Base-by-base conservation (phyloP, 2,329 filamentous ascomycete species). In the Lachnellula arida region DNA sequence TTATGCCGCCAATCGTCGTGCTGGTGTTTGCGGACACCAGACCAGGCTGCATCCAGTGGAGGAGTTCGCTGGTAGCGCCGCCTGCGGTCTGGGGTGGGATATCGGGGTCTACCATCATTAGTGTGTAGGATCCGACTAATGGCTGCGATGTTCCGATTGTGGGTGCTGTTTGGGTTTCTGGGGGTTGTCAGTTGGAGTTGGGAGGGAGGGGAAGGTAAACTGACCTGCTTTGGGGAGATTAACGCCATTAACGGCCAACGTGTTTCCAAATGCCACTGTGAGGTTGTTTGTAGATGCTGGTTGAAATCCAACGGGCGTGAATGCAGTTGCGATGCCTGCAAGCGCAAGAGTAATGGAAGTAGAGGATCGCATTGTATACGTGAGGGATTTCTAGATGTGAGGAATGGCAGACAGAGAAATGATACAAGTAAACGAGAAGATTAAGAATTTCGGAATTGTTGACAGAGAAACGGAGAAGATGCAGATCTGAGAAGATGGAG, bases 31-130 rank as follows among this genome's bases (percentile, higher is more conserved):
- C 47, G 1, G 65, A 67, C n/a, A 53, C 55, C 14, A 66, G 53
- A 19, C 58, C 64, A n/a, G 62, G 32, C 57, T 68, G 66, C 55
- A 68, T 59, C 66, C 66, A 68, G 53, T 68, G 66, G 42, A 68
- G 64, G 42, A 68, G 56, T 58, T 66, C 49, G 19, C 54, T 54
- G 2, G 62, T 67, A 4, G 53, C n/a, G 4, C 60, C 59, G 2
- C 59, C 61, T n/a, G 49, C 42, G 28, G 48, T 58, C 14, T 49
- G 32, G 2, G 61, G 58, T 15, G 66, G 66, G 25, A 67, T 64
- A 39, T 68, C 66, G 1, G 63, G 62, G 37, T 68, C 66, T 1
- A 65, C 64, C 66, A 68, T 67, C 53, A 68, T 59, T 22, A 68
- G n/a, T 2, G 63, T 57, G 42, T 67, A 68, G n/a, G 60, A 65